phyloP scores from a whole-genome alignment of 768 basidiomycete genomes.

The Arthromyces matolae region DNA sequence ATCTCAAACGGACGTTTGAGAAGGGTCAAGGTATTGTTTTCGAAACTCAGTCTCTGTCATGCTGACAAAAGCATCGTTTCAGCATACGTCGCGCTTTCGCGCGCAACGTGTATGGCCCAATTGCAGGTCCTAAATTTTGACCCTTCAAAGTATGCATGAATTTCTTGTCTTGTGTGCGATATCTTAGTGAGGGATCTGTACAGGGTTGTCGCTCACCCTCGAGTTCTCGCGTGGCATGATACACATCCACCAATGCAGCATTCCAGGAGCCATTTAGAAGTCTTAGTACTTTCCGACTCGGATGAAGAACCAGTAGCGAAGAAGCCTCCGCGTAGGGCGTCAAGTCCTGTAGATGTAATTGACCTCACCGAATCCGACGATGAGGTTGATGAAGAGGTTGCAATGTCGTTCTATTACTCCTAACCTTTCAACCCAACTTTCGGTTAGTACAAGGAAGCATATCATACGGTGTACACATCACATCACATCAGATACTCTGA shows the following conservation, averaged over 20 bases:
- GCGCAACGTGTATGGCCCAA: conserved; percentile 62
- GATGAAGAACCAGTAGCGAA: conserved; percentile 26
- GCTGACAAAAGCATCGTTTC: neutral
- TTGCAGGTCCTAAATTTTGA: conserved; percentile 67
- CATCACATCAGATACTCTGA: neutral
- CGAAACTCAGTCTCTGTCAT: neutral
- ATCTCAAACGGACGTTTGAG: conserved; percentile 74
- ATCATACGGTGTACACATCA: neutral
- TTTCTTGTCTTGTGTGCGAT: neutral
- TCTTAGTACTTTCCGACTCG: conserved; percentile 22
- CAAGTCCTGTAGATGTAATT: conserved; percentile 4
- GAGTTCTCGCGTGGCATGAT: conserved; percentile 55
- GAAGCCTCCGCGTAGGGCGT: conserved; percentile 20
- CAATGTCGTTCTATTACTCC: conserved; percentile 29
- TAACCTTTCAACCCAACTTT: neutral
- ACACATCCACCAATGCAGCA: neutral
- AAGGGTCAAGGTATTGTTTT: conserved; percentile 61
- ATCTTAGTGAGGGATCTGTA: neutral
- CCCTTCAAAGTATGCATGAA: conserved; percentile 54
- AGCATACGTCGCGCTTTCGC: conserved; percentile 74
- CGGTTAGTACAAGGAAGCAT: neutral
- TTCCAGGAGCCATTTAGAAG: too few species aligned
- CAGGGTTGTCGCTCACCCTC: conserved; percentile 63
- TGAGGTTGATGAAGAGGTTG: conserved; percentile 38
- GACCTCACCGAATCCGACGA: conserved; percentile 21